These are phyloP conservation scores for Echria macrotheca DNA, from an alignment of 495 filamentous ascomycete species.

Conservation along the genomic window DNA sequence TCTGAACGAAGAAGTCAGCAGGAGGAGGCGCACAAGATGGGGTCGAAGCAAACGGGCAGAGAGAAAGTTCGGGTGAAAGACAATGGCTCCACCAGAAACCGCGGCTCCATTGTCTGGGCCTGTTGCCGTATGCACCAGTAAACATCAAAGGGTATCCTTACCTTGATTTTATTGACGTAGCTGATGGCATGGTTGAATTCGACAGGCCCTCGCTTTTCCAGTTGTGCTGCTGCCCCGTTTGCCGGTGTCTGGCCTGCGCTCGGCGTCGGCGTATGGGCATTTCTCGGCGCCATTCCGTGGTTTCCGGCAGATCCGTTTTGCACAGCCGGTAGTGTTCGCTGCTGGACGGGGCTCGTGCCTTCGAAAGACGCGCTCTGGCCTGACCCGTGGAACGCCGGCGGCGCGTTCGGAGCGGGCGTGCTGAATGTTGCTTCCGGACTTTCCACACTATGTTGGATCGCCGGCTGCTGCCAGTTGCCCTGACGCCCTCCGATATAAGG, in stretches of 20 bases:
- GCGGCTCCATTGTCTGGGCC: slow-evolving; percentile 4
- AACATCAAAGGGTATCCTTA: slow-evolving; percentile 33
- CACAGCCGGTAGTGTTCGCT: slow-evolving; percentile 72
- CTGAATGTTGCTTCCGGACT: slow-evolving; percentile 51
- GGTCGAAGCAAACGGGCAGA: slow-evolving; percentile 1
- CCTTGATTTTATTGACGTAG: slow-evolving; percentile 99
- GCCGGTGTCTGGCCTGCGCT: slow-evolving; percentile 32
- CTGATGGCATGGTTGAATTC: slow-evolving; percentile 99
- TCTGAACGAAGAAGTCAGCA: slow-evolving; percentile 46
- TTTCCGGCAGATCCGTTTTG: slow-evolving; percentile 51
- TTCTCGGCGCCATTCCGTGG: slow-evolving; percentile 34
- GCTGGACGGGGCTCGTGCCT: slow-evolving; percentile 61
- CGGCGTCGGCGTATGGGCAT: slow-evolving; percentile 50
- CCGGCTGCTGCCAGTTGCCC: slow-evolving; percentile 45
- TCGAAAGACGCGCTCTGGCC: slow-evolving; percentile 42
- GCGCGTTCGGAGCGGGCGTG: slow-evolving; percentile 41
- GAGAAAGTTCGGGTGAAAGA: slow-evolving; percentile 3
- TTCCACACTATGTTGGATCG: slow-evolving; percentile 52
- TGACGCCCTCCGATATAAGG: slow-evolving; percentile 35
- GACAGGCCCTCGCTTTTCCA: slow-evolving; percentile 87
- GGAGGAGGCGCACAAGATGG: too few species aligned
- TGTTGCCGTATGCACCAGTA: background rate
- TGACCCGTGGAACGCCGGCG: slow-evolving; percentile 40
- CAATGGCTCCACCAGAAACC: slow-evolving; percentile 14
- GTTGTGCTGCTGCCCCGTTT: slow-evolving; percentile 38